phyloP scores from a whole-genome alignment of 441 rosid genomes.

The Adansonia grandidieri region DNA sequence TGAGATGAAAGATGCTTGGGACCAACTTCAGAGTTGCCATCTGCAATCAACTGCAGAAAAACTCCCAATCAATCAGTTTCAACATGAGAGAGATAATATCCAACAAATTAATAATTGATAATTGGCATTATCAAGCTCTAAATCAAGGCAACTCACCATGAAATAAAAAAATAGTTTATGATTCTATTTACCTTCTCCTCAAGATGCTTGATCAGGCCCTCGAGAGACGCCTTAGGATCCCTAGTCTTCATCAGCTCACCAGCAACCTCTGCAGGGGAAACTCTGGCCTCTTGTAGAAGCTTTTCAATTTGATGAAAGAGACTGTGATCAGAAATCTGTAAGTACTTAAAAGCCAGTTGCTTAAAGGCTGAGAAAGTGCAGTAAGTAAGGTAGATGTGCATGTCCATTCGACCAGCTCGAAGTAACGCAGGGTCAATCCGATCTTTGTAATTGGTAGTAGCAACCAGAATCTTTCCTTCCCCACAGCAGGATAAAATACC shows the following conservation, averaged over 20 bases:
- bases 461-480: conserved; percentile 64
- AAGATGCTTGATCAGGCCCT: conserved; percentile 48
- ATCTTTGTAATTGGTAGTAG: conserved; percentile 70
- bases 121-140: not conserved
- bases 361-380: conserved; percentile 54
- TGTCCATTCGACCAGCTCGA: conserved; percentile 79
- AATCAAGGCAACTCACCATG: not conserved
- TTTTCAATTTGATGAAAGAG: conserved; percentile 45
- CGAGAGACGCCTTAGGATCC: conserved; percentile 45
- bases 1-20: not conserved
- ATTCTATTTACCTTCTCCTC: conserved; percentile 31
- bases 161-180: not conserved
- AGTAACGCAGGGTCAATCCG: conserved; percentile 65
- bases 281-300: conserved; percentile 34
- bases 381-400: conserved; percentile 65
- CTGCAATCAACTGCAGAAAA: conserved; percentile 20
- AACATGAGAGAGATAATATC: not conserved
- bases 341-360: conserved; percentile 53
- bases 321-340: conserved; percentile 43
- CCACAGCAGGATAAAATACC: conserved; percentile 78
- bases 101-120: not conserved
- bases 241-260: conserved; percentile 61
- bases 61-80: not conserved
- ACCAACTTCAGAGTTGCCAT: conserved; percentile 1
- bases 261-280: conserved; percentile 68